Conservation (phyloP, 106 monocot genomes). For the Dendrobium nobile region DNA sequence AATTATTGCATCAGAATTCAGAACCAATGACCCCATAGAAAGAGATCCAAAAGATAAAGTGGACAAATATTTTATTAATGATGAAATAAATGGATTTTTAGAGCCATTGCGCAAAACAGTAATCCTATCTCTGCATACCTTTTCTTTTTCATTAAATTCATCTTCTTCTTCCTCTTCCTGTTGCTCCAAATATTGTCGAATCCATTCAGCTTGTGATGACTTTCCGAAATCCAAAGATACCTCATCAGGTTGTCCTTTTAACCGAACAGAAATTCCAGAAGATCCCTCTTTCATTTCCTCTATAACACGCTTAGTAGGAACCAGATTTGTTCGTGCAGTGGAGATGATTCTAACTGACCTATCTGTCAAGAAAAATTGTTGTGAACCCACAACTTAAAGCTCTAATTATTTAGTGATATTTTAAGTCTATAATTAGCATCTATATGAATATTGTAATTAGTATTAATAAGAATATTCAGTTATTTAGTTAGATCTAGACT, state of each 20-base stretch:
- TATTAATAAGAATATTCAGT: too few species aligned
- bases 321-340: constrained; percentile 63
- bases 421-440: too few species aligned
- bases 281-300: constrained; percentile 29
- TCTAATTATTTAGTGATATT: too few species aligned
- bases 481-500: too few species aligned
- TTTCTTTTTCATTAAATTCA: constrained; percentile 20
- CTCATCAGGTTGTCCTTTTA: constrained; percentile 32
- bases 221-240: constrained; percentile 49
- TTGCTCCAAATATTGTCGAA: constrained; percentile 73
- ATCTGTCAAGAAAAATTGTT: constrained; percentile 12
- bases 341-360: constrained; percentile 64
- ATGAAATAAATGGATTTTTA: not conserved
- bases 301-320: constrained; percentile 35
- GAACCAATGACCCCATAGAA: not conserved
- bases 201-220: constrained; percentile 82
- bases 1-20: not conserved
- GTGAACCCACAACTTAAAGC: not conserved
- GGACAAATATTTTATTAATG: not conserved
- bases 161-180: constrained; percentile 54
- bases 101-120: not conserved
- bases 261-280: constrained; percentile 20
- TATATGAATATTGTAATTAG: too few species aligned
- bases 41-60: not conserved
- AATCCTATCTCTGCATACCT: constrained; percentile 5